Evolutionary conservation across 176 grass and related monocot genomes (phyloP), one percentile per base, ranked within the genome.

Genomic region (Lolium rigidum): DNA sequence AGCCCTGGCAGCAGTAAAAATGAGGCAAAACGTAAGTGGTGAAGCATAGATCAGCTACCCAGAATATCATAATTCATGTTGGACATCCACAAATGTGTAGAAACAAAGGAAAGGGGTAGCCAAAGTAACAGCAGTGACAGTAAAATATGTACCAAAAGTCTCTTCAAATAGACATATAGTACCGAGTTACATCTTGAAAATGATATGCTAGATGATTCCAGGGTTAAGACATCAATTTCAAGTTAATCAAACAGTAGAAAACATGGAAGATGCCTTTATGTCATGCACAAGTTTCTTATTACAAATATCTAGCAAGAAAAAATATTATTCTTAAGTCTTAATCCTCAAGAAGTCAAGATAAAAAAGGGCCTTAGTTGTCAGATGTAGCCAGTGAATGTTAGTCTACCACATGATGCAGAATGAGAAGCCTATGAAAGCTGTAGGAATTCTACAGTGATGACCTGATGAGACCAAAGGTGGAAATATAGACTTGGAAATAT

Each of bases 1-100:
- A 98, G 86, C 67, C 96, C 94, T 97, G 80, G 24, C 18, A 84
- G 61, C 15, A n/a, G 28, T 38, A 76, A 61, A 84, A 72, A 70
- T 10, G 76, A 15, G 17, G 44, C 0, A 41, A n/a, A 79, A 78
- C 41, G 13, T 72, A 70, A 54, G 54, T 71, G 50, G 46, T 41
- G 59, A 70, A 68, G 57, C 20, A 68, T 8, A 75, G 8, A 54
- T 7, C 71, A 79, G 43, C 67, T 56, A 73, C 48, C 47, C 11
- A 75, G 57, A 37, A 73, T 49, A 79, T 39, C 50, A 39, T 68
- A 69, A 38, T 25, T 68, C 18, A 60, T 90, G 70, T 48, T 76
- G 21, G 14, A 35, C 2, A 70, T 59, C 20, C 38, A 62, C 18
- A 78, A 35, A 76, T 72, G 38, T 60, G 59, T 25, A 50, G 52